Percentiles rank a stretch among this genome's conserved stretches.
phyloP scores from a whole-genome alignment of 371 early-diverging fungal genomes.

The Lichtheimia ornata region DNA sequence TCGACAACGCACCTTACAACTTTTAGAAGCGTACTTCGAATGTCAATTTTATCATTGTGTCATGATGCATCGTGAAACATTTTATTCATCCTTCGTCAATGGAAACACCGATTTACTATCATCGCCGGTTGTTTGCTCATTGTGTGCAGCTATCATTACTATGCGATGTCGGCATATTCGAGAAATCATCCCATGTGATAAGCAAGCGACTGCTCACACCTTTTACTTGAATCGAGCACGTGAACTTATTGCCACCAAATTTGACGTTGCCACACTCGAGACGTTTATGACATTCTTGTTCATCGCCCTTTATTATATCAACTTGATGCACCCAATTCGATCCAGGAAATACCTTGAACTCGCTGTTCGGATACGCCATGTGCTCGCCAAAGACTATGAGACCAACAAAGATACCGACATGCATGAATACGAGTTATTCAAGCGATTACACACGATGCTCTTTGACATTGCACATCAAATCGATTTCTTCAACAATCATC shows the following conservation, averaged over 20 bases:
- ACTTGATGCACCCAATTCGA: constrained; percentile 28
- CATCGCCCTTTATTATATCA: constrained; percentile 35
- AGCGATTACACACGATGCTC: constrained; percentile 29
- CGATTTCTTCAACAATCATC: constrained; percentile 27
- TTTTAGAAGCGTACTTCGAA: constrained; percentile 33
- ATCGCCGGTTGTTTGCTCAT: constrained; percentile 35
- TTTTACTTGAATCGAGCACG: constrained; percentile 29
- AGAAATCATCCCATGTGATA: constrained; percentile 24
- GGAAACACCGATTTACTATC: constrained; percentile 19
- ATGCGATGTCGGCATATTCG: constrained; percentile 33
- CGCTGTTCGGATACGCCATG: constrained; percentile 34
- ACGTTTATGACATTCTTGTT: constrained; percentile 27
- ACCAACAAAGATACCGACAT: constrained; percentile 1
- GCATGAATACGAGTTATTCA: constrained; percentile 35
- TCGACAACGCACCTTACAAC: constrained; percentile 10
- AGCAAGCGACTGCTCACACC: constrained; percentile 22
- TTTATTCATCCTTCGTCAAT: constrained; percentile 31
- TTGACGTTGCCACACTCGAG: constrained; percentile 37
- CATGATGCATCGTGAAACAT: constrained; percentile 31
- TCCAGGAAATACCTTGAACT: constrained; percentile 33
- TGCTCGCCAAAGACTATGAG: constrained; percentile 20
- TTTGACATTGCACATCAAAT: constrained; percentile 15
- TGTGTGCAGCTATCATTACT: constrained; percentile 33
- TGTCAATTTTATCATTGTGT: constrained; percentile 34
- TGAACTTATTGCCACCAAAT: constrained; percentile 15